phyloP scores from a whole-genome alignment of 805 yeast species.

The Hanseniaspora lindneri region DNA sequence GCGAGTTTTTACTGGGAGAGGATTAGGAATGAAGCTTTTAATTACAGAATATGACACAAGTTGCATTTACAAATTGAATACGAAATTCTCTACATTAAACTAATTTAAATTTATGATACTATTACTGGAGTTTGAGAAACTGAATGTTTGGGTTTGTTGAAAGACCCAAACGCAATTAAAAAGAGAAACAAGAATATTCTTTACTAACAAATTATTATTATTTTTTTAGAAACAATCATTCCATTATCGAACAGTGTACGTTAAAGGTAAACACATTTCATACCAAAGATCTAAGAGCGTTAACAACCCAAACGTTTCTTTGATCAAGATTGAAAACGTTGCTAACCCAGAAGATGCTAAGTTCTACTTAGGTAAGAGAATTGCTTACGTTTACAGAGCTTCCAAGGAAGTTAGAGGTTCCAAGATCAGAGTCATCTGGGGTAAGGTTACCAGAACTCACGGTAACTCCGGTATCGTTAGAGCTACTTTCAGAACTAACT shows the following conservation, averaged over 20 bases:
- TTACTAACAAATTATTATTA: constrained; percentile 14
- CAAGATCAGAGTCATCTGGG: constrained; percentile 99
- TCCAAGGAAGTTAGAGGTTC: constrained; percentile 96
- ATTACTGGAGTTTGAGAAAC: too few relatives aligned
- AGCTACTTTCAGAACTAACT: constrained; percentile 97
- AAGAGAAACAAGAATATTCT: background rate
- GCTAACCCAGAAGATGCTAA: constrained; percentile 83
- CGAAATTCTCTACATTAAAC: too few relatives aligned
- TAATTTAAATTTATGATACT: too few relatives aligned
- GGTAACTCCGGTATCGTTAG: constrained; percentile 97
- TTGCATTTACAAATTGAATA: too few relatives aligned
- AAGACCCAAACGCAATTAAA: background rate
- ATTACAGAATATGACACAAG: too few relatives aligned
- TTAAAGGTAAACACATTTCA: constrained; percentile 98
- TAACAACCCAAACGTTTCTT: constrained; percentile 95
- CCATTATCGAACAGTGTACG: constrained; percentile 63
- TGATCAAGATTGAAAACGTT: constrained; percentile 96
- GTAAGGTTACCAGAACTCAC: constrained; percentile 97
- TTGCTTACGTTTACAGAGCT: constrained; percentile 99
- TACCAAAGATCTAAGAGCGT: constrained; percentile 99
- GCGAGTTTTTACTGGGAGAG: too few relatives aligned
- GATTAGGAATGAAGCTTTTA: too few relatives aligned
- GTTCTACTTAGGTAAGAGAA: constrained; percentile 98
- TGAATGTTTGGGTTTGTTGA: too few relatives aligned
- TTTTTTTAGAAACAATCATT: background rate